phyloP scores from a whole-genome alignment of 1,284 basidiomycete species.

The Porogramme epimiltina region DNA sequence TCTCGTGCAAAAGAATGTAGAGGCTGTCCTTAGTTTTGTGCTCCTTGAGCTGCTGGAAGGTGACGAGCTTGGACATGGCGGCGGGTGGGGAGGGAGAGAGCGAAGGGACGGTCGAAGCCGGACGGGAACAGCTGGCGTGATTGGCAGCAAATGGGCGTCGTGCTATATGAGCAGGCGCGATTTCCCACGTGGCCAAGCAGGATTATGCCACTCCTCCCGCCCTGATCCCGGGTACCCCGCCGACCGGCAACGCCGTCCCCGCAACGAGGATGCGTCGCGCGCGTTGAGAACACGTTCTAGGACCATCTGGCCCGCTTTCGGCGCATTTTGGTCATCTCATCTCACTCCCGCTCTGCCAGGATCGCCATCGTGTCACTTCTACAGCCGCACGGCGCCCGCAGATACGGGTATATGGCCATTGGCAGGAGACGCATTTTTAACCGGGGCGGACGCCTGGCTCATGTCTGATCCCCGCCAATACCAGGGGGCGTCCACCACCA shows the following conservation, averaged over 20 bases:
- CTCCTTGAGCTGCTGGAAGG: constrained; percentile 73
- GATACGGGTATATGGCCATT: too few relatives aligned
- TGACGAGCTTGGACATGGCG: constrained; percentile 57
- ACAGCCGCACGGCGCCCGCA: too few relatives aligned
- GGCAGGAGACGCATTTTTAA: too few relatives aligned
- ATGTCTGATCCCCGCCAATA: too few relatives aligned
- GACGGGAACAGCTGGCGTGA: constrained; percentile 17
- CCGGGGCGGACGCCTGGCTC: too few relatives aligned
- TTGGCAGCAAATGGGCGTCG: constrained; percentile 19
- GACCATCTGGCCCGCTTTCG: neutral
- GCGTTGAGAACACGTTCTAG: neutral
- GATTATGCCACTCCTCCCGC: constrained; percentile 19
- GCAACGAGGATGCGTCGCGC: neutral
- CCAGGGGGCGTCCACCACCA: too few relatives aligned
- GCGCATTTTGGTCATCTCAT: neutral
- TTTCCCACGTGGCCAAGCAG: constrained; percentile 28
- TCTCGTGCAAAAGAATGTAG: constrained; percentile 82
- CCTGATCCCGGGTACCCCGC: neutral
- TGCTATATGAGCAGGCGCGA: constrained; percentile 22
- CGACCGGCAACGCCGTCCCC: constrained; percentile 1
- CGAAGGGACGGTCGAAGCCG: constrained; percentile 14
- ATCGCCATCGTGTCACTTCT: too few relatives aligned
- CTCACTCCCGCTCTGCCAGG: neutral
- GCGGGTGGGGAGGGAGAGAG: constrained; percentile 15
- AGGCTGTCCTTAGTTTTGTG: constrained; percentile 76